Evolutionary conservation across 805 yeast species (phyloP), one percentile per base, ranked within the genome.

Genomic region (Monosporozyma aerobia): DNA sequence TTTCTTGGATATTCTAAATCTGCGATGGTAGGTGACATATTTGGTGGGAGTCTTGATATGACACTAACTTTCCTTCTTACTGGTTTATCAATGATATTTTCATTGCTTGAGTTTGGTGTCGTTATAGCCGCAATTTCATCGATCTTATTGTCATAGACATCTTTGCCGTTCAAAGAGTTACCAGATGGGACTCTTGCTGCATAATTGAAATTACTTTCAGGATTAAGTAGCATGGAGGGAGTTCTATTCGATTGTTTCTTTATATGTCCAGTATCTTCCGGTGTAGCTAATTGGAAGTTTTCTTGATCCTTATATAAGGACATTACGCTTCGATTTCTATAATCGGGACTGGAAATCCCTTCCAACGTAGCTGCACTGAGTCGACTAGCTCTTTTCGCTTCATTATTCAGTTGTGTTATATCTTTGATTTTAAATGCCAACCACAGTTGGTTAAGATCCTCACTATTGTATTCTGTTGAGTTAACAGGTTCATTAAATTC

Each of bases 1-100:
- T 55, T 76, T 63, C 53, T 65, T 40, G 82, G 87, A 63, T 57
- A 83, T 60, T 67, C 68, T 1, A 69, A 49, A 32, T 63, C 67
- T 52, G 60, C 63, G 16, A 67, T 64, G 5, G 62, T 51, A 4
- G 59, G 52, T 16, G 69, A 59, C 11, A 65, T 56, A 47, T 57
- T 33, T 11, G 25, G 51, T 47, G 57, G 51, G 57, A 59, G 48
- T 33, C 56, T 58, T 1, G 68, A 61, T 5, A 59, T 35, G 25
- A 56, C 52, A 22, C 56, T 54, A 3, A 55, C 45, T 35, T 52
- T 54, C 32, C 56, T 50, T 32, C 13, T 33, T 14, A 49, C 25
- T 4, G 35, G 25, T 25, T 32, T 23, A 29, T 43, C 45, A 13
- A 7, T 4, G 23, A n/a, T 29, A 7, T 50, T 19, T 16, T 16